These are phyloP conservation scores for Penicillium sp. DNA, from an alignment of 2,329 filamentous ascomycete species.

Conservation along the genomic window DNA sequence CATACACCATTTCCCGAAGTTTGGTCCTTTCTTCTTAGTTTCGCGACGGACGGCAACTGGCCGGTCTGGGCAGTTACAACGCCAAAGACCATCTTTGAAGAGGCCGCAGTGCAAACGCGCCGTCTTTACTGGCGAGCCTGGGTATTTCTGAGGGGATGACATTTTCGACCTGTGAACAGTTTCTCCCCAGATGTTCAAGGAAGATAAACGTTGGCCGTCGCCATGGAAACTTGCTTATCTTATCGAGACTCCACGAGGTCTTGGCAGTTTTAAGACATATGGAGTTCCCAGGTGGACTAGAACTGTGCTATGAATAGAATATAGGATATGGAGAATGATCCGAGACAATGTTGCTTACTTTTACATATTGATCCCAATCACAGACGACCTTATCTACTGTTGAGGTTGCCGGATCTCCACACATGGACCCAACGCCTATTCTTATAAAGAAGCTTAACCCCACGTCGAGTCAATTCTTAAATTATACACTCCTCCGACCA, in stretches of 20 bases:
- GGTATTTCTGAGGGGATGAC: slow-evolving; percentile 23
- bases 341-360: background rate
- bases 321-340: background rate
- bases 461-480: background rate
- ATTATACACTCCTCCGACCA: background rate
- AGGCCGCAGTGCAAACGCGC: slow-evolving; percentile 33
- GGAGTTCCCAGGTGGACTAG: background rate
- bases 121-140: slow-evolving; percentile 20
- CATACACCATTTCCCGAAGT: slow-evolving; percentile 55
- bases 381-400: background rate
- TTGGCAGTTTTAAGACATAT: slow-evolving; percentile 3
- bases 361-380: background rate
- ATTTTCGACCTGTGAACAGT: slow-evolving; percentile 9
- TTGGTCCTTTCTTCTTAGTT: slow-evolving; percentile 56
- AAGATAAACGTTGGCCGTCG: background rate
- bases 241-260: slow-evolving; percentile 1
- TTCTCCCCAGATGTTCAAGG: slow-evolving; percentile 13
- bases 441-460: background rate
- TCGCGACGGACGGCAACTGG: slow-evolving; percentile 55
- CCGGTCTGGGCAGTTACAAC: slow-evolving; percentile 56
- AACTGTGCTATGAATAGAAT: background rate
- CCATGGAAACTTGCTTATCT: slow-evolving; percentile 8
- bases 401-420: background rate
- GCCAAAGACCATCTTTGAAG: slow-evolving; percentile 47
- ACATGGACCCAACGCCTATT: background rate